phyloP scores from a whole-genome alignment of 2,329 filamentous ascomycete genomes.

The Hymenotorrendiella dingleyae region DNA sequence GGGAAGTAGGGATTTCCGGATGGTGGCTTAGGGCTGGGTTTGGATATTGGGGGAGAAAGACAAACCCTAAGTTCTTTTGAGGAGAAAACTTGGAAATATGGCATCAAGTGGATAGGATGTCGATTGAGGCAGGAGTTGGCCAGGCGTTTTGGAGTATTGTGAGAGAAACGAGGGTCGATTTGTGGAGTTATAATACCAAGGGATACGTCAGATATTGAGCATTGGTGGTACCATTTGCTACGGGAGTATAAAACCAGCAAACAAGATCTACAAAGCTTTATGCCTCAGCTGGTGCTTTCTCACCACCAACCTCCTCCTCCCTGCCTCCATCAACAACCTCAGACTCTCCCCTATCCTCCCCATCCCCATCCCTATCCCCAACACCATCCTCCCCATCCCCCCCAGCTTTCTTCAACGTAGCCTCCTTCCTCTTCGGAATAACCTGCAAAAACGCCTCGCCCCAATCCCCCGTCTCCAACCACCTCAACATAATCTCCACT shows the following conservation, averaged over 20 bases:
- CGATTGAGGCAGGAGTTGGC: too few relatives aligned
- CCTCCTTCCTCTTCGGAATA: conserved; percentile 87
- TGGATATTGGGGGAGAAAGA: background rate
- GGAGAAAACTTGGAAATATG: too few relatives aligned
- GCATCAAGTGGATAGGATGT: too few relatives aligned
- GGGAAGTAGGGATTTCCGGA: conserved; percentile 1
- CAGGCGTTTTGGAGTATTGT: background rate
- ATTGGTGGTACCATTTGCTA: too few relatives aligned
- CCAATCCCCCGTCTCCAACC: conserved; percentile 89
- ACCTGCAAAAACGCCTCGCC: conserved; percentile 80
- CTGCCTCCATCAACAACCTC: background rate
- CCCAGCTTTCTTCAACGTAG: conserved; percentile 47
- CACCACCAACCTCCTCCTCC: too few relatives aligned
- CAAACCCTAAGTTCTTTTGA: background rate
- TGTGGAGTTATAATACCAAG: background rate
- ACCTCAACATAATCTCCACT: conserved; percentile 90
- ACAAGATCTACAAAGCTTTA: too few relatives aligned
- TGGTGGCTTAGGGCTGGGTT: background rate
- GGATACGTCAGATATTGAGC: too few relatives aligned
- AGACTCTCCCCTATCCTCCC: conserved; percentile 2
- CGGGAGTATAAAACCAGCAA: too few relatives aligned
- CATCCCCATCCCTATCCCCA: conserved; percentile 2
- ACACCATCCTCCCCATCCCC: conserved; percentile 5
- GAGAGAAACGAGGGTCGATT: too few relatives aligned
- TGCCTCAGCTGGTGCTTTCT: too few relatives aligned